These are phyloP conservation scores for Linnemannia hyalina DNA, from an alignment of 192 early-diverging fungal genomes.

Conservation along the genomic window DNA sequence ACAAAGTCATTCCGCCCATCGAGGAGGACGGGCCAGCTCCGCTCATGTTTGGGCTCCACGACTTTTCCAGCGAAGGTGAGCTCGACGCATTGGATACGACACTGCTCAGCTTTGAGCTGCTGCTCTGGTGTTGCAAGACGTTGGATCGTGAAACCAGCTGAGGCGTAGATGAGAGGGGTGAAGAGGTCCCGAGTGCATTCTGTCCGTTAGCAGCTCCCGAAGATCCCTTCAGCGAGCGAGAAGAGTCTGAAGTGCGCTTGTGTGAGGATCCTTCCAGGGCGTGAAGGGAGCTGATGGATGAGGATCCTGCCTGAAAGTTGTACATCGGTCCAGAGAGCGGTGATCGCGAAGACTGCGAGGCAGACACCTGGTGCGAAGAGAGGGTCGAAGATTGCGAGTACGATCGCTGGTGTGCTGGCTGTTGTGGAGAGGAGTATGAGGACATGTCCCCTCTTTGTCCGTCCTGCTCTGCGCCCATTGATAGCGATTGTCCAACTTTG, in stretches of 20 bases:
- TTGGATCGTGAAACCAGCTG: slow-evolving; percentile 18
- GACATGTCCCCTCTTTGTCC: background rate
- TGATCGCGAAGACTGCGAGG: slow-evolving; percentile 28
- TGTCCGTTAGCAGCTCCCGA: slow-evolving; percentile 17
- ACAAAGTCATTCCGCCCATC: slow-evolving; percentile 42
- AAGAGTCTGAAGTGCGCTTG: slow-evolving; percentile 46
- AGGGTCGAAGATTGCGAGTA: slow-evolving; percentile 44
- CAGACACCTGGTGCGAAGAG: slow-evolving; percentile 18
- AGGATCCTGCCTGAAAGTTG: slow-evolving; percentile 29
- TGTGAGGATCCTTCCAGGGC: slow-evolving; percentile 19
- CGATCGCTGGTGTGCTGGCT: slow-evolving; percentile 31
- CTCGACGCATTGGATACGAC: slow-evolving; percentile 15
- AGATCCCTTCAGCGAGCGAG: slow-evolving; percentile 37
- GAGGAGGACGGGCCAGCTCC: background rate
- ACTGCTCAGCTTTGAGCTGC: slow-evolving; percentile 37
- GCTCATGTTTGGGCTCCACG: slow-evolving; percentile 40
- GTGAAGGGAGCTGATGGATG: slow-evolving; percentile 47
- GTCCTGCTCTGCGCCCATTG: slow-evolving; percentile 15
- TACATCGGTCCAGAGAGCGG: slow-evolving; percentile 49
- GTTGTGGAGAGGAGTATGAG: background rate
- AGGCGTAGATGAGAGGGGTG: slow-evolving; percentile 12
- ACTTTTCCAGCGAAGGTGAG: slow-evolving; percentile 42
- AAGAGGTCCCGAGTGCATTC: slow-evolving; percentile 12
- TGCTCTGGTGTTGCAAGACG: slow-evolving; percentile 28
- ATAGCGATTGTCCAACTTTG: slow-evolving; percentile 1